These are phyloP conservation scores for Epichloe brachyelytri DNA, from an alignment of 2,329 filamentous ascomycete species.

Conservation along the genomic window DNA sequence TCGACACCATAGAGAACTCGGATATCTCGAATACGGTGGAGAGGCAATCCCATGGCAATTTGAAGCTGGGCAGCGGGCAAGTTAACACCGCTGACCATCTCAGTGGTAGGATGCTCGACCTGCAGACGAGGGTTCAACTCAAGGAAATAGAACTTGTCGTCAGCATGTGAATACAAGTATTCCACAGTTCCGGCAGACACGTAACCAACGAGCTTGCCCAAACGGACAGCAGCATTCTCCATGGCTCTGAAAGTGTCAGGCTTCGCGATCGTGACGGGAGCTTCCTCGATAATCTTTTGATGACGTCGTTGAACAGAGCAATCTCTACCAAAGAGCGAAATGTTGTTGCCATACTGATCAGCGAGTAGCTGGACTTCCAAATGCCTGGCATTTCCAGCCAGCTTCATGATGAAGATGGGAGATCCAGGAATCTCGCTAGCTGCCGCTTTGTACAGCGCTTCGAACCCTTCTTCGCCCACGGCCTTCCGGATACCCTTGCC, in stretches of 20 bases:
- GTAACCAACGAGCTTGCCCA: constrained; percentile 90
- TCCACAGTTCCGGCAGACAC: constrained; percentile 98
- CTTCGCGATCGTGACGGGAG: constrained; percentile 92
- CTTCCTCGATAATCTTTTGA: constrained; percentile 99
- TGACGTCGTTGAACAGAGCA: constrained; percentile 97
- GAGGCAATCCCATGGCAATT: constrained; percentile 94
- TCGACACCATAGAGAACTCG: constrained; percentile 92
- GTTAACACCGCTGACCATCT: constrained; percentile 98
- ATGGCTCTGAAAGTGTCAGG: constrained; percentile 81
- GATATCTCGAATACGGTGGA: constrained; percentile 93
- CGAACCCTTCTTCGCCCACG: constrained; percentile 70
- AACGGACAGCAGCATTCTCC: constrained; percentile 90
- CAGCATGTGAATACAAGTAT: constrained; percentile 94
- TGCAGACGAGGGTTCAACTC: constrained; percentile 98
- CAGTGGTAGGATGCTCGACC: constrained; percentile 97
- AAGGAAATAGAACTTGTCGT: constrained; percentile 99
- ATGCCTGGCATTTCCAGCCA: constrained; percentile 91
- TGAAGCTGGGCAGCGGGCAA: constrained; percentile 94
- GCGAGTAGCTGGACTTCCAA: constrained; percentile 94
- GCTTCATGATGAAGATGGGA: constrained; percentile 99
- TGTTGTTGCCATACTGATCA: constrained; percentile 99
- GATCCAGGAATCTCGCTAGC: constrained; percentile 96
- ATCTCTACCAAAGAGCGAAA: constrained; percentile 95
- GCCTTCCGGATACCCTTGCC: constrained; percentile 99
- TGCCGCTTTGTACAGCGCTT: constrained; percentile 82